phyloP scores from a whole-genome alignment of 164 flowering plant species.

The Magnolia sinica region DNA sequence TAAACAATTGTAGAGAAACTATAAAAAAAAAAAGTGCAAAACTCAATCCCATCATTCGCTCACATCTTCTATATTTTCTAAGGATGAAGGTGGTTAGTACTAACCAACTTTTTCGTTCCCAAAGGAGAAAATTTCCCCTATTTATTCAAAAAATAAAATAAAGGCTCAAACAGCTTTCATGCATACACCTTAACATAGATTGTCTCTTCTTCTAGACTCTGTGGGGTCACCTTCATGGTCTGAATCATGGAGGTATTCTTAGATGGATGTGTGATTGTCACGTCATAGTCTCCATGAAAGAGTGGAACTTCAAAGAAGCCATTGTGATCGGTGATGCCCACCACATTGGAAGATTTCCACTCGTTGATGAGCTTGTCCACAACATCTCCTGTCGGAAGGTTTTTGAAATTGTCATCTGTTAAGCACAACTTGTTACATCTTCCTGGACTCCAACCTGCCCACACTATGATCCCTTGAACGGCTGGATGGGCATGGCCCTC shows the following conservation, averaged over 20 bases:
- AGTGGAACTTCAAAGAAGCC: constrained; percentile 49
- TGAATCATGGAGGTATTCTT: constrained; percentile 23
- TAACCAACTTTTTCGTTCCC: no score
- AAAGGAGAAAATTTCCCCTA: no score
- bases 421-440: constrained; percentile 67
- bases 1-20: no score
- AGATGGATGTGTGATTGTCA: constrained; percentile 26
- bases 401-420: constrained; percentile 66
- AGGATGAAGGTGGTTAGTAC: no score
- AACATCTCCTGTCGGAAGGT: constrained; percentile 61
- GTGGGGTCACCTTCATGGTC: constrained; percentile 17
- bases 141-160: no score
- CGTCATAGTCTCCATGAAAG: constrained; percentile 60
- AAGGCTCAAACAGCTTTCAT: constrained; percentile 3
- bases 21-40: no score
- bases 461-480: constrained; percentile 59
- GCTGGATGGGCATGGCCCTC: constrained; percentile 59
- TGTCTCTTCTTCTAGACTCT: constrained; percentile 4
- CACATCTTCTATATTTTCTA: no score
- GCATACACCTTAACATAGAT: constrained; percentile 9
- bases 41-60: no score
- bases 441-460: constrained; percentile 46
- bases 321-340: constrained; percentile 33
- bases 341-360: constrained; percentile 22
- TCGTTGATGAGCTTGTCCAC: constrained; percentile 59